These are phyloP conservation scores for Hamamelis virginiana DNA, from an alignment of 164 flowering plant genomes.

Conservation along the genomic window DNA sequence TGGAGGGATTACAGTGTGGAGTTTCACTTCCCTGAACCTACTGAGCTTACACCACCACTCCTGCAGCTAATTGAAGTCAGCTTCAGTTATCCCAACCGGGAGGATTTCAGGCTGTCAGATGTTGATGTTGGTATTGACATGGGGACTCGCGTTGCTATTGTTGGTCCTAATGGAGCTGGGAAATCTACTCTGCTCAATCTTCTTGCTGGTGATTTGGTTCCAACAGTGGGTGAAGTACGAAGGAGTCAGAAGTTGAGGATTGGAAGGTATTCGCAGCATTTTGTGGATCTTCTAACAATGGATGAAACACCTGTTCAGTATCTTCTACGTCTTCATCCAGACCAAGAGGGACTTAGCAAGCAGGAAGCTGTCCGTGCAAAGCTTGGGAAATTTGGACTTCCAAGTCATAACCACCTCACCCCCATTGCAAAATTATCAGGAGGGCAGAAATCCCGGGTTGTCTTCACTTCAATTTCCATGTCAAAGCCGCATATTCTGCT, in stretches of 20 bases:
- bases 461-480: constrained; percentile 85
- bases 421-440: constrained; percentile 83
- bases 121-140: constrained; percentile 87
- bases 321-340: constrained; percentile 79
- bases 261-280: constrained; percentile 83
- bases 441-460: constrained; percentile 78
- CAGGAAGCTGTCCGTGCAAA: constrained; percentile 85
- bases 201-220: constrained; percentile 78
- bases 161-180: constrained; percentile 92
- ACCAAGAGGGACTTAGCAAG: constrained; percentile 78
- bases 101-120: constrained; percentile 64
- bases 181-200: constrained; percentile 80
- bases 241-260: constrained; percentile 83
- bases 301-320: constrained; percentile 81
- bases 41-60: constrained; percentile 80
- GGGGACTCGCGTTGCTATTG: constrained; percentile 84
- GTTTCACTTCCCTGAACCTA: constrained; percentile 85
- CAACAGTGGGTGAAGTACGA: constrained; percentile 74
- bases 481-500: constrained; percentile 76
- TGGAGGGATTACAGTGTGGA: constrained; percentile 81
- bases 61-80: constrained; percentile 77
- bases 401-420: constrained; percentile 79
- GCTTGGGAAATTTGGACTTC: constrained; percentile 85
- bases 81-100: constrained; percentile 67
- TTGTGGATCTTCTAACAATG: constrained; percentile 77